Evolutionary conservation across 2,329 filamentous ascomycete species (phyloP).

Genomic region (Trichoderma koningiopsis): DNA sequence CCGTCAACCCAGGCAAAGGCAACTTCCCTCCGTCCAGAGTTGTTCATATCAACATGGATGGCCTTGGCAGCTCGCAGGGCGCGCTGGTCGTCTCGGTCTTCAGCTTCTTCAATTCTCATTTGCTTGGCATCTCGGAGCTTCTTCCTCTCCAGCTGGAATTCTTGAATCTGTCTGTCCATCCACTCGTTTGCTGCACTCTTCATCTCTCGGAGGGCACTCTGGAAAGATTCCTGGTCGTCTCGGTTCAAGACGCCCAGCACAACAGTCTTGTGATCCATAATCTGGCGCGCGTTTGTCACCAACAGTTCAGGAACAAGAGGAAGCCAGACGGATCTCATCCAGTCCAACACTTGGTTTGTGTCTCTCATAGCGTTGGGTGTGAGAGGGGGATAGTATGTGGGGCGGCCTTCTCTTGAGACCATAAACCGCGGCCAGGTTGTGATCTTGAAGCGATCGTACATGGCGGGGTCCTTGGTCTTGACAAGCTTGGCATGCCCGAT

Average conservation of each 20-base stretch:
- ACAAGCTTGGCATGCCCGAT: conserved; percentile 92
- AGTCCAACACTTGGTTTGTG: conserved; percentile 72
- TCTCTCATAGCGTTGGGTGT: conserved; percentile 93
- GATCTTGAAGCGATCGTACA: conserved; percentile 88
- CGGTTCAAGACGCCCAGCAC: conserved; percentile 87
- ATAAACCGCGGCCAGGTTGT: conserved; percentile 94
- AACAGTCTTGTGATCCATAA: conserved; percentile 95
- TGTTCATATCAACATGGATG: conserved; percentile 88
- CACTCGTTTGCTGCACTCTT: conserved; percentile 95
- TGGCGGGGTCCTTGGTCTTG: conserved; percentile 77
- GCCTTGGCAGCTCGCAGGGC: conserved; percentile 85
- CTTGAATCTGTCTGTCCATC: conserved; percentile 93
- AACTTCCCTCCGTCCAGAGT: conserved; percentile 83
- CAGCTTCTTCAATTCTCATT: conserved; percentile 91
- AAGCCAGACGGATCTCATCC: conserved; percentile 97
- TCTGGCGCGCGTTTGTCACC: conserved; percentile 85
- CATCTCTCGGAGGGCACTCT: conserved; percentile 79
- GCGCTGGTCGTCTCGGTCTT: conserved; percentile 88
- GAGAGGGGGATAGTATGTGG: conserved; percentile 86
- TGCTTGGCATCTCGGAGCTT: conserved; percentile 94
- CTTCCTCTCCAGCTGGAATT: conserved; percentile 90
- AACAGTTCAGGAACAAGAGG: conserved; percentile 94
- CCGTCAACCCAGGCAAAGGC: conserved; percentile 97
- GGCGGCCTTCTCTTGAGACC: conserved; percentile 84
- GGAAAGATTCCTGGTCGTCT: conserved; percentile 76